Base-by-base conservation (phyloP, 2,329 filamentous ascomycete genomes). In the Sporothrix pallida region DNA sequence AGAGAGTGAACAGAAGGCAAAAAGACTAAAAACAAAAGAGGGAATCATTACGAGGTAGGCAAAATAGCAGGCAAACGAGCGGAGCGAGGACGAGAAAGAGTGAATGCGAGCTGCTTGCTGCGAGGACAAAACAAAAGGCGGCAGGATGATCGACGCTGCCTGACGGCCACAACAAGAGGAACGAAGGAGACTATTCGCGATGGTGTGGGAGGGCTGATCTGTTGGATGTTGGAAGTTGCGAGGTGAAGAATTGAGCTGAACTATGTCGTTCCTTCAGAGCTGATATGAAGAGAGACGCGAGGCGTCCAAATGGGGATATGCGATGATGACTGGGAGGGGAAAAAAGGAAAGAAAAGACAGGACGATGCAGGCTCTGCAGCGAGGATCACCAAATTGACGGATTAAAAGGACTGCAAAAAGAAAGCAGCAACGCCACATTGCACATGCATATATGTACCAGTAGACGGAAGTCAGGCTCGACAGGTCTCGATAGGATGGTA, bases 401-500 rank as follows among this genome's bases (percentile, higher is more conserved):
- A 23, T 31, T 31, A 15, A 58, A 26, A 23, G 20, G 20, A 56
- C 20, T 13, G 31, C 15, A 44, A 63, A 63, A 63, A 44, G 60
- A 63, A 63, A 42, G 60, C 60, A 63, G 31, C 60, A 63, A 20
- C 31, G 60, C 60, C 60, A 44, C 60, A 42, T 13, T 37, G 31
- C 31, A 37, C 31, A 37, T 37, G 4, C 31, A 37, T 37, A 37
- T 37, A 37, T 37, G 31, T 37, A 37, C 31, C 31, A 37, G 31
- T 37, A 37, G 31, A 37, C 31, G 4, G 31, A 37, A 37, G 4
- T 6, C 31, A 37, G 31, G 31, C 31, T 37, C 31, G 31, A 37
- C 31, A 37, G 31, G 31, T 37, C 7, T 37, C 31, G 31, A 37
- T 7, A 37, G 31, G 31, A 37, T 37, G 4, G 31, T 37, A 37